Conservation (phyloP, 441 rosid genomes). For the Raphanus hybrid region DNA sequence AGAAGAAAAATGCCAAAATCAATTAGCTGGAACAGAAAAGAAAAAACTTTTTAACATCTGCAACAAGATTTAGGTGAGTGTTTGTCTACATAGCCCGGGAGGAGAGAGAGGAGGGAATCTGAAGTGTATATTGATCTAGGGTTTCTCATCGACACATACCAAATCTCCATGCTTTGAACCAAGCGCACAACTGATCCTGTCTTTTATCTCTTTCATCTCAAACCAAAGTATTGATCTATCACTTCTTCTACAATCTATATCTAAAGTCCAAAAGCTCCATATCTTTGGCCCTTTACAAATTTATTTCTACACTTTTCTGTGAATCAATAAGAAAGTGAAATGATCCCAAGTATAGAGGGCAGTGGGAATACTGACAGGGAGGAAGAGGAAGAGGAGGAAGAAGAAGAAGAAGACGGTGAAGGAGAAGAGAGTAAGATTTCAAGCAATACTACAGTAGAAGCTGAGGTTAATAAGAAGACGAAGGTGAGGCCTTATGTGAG, state of each 20-base stretch:
- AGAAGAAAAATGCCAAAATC: slow-evolving; percentile 36
- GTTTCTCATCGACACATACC: slow-evolving; percentile 50
- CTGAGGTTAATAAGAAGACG: slow-evolving; percentile 55
- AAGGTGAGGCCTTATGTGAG: slow-evolving; percentile 80
- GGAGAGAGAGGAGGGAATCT: slow-evolving; percentile 41
- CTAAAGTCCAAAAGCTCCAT: slow-evolving; percentile 13
- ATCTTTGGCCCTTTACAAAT: background rate
- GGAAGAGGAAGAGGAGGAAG: slow-evolving; percentile 10
- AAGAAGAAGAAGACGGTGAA: slow-evolving; percentile 30
- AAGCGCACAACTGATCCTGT: slow-evolving; percentile 31
- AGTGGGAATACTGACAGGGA: slow-evolving; percentile 7
- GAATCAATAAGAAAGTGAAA: background rate
- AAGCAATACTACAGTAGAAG: slow-evolving; percentile 90
- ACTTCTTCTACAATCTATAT: slow-evolving; percentile 29
- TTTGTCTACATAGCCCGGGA: slow-evolving; percentile 58
- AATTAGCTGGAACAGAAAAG: slow-evolving; percentile 43
- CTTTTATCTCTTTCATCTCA: slow-evolving; percentile 36
- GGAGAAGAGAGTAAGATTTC: slow-evolving; percentile 59
- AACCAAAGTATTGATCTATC: slow-evolving; percentile 26
- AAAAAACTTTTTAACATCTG: slow-evolving; percentile 38
- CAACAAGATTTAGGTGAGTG: slow-evolving; percentile 56
- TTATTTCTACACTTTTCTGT: background rate
- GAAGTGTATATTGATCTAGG: slow-evolving; percentile 78
- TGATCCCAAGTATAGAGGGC: slow-evolving; percentile 27
- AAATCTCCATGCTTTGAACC: slow-evolving; percentile 43